These are phyloP conservation scores for Hirsutella minnesotensis DNA, from an alignment of 2,329 filamentous ascomycete species.

Conservation along the genomic window DNA sequence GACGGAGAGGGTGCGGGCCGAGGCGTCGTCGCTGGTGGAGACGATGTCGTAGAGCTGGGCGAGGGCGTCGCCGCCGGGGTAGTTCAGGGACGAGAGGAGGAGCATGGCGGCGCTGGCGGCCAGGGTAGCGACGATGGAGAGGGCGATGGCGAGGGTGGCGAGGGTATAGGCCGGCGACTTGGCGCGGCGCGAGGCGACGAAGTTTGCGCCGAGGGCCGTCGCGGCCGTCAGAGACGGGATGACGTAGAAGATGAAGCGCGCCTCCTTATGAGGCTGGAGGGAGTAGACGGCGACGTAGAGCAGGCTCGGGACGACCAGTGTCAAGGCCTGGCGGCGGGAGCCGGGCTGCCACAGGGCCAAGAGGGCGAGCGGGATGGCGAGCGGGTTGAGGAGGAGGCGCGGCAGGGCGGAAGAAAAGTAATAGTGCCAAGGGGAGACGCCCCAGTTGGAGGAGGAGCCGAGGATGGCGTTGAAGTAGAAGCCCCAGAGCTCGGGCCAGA, in stretches of 20 bases:
- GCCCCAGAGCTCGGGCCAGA: constrained; percentile 84
- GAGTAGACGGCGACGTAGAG: constrained; percentile 73
- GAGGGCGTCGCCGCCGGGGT: constrained; percentile 80
- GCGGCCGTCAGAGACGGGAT: constrained; percentile 71
- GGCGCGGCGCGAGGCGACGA: constrained; percentile 52
- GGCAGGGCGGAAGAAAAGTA: constrained; percentile 78
- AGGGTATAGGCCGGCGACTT: constrained; percentile 48
- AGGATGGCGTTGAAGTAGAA: constrained; percentile 88
- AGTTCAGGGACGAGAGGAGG: constrained; percentile 76
- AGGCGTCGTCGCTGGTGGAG: constrained; percentile 8
- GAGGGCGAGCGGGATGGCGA: constrained; percentile 44
- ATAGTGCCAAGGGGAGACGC: constrained; percentile 71
- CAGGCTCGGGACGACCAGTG: constrained; percentile 53
- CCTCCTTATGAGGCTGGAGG: constrained; percentile 87
- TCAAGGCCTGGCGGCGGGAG: constrained; percentile 28
- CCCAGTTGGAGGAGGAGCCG: constrained; percentile 78
- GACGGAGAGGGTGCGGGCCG: constrained; percentile 24
- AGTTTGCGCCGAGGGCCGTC: constrained; percentile 61
- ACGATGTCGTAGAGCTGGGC: constrained; percentile 31
- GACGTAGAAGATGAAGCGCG: constrained; percentile 85
- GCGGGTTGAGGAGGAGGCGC: constrained; percentile 71
- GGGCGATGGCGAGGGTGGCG: constrained; percentile 40
- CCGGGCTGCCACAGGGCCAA: constrained; percentile 37
- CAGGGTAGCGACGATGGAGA: constrained; percentile 50
- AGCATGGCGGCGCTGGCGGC: constrained; percentile 55